Conservation (phyloP, 306 rosid species). For the Delonix regia region DNA sequence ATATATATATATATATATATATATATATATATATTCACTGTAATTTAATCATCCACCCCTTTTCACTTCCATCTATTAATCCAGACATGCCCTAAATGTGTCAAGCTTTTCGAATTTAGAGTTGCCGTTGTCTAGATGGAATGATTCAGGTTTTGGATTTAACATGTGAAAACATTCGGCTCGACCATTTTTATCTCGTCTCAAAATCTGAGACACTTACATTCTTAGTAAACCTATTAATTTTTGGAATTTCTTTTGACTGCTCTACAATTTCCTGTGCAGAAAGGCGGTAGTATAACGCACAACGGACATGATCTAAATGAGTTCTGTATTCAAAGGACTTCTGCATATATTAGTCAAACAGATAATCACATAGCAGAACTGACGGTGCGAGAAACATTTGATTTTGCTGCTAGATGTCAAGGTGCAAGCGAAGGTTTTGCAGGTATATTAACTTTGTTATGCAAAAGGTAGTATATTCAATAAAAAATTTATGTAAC, state of each 20-base stretch:
- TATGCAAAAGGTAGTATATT: not conserved
- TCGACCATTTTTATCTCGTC: not conserved
- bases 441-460: conserved; percentile 50
- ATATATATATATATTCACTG: no score
- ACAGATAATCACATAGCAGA: conserved; percentile 86
- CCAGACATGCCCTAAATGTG: no score
- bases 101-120: not conserved
- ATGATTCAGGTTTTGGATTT: not conserved
- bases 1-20: no score
- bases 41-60: no score
- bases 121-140: not conserved
- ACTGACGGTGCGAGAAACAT: conserved; percentile 82
- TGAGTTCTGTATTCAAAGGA: conserved; percentile 81
- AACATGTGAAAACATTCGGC: not conserved
- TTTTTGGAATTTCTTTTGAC: not conserved
- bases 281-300: conserved; percentile 71
- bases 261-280: not conserved
- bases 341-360: conserved; percentile 87
- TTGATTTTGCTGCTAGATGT: conserved; percentile 93
- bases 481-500: not conserved
- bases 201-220: not conserved
- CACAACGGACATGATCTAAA: conserved; percentile 65
- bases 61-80: no score
- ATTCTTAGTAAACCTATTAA: not conserved
- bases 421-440: conserved; percentile 77